Base-by-base conservation (phyloP, 179 eudicot species). In the Spinacia oleracea region DNA sequence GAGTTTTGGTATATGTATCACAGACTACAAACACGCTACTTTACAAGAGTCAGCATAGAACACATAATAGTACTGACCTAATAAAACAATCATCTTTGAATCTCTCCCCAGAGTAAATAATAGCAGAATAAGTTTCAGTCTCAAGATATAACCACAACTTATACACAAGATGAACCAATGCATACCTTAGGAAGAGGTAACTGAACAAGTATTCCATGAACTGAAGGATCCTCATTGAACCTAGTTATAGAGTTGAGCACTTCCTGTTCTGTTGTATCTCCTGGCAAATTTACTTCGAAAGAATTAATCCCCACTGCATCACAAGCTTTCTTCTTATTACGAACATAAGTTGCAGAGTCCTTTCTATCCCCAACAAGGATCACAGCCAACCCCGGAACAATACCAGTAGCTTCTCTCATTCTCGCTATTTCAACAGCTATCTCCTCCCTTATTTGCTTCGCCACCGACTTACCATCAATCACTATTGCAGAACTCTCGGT, bases 191-290 rank as follows among this genome's bases (percentile, higher is more conserved):
- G 99, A 63, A 93, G 88, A 74, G 96, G 99, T 74, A 96, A 85
- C 84, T 93, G 97, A 85, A 96, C 97, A 78, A 96, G 97, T 77
- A 93, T 96, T 65, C 98, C 97, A 79, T 96, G 91, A 79, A 90
- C 91, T 29, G 90, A 73, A 69, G 93, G 86, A 73, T 96, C 98
- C 78, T 83, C 96, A 79, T 93, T 96, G 84, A 93, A 96, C 84
- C 50, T 76, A 59, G 90, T 77, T 55, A 96, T 91, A 83, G 85
- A 78, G 77, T 84, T 75, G 15, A 96, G 92, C 73, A 93, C 97
- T 81, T 93, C 97, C 84, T 89, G 74, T 81, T 93, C 98, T 0
- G 94, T 84, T 1, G 88, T 87, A 75, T 77, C 79, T 81, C 89
- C 97, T 7, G 96, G 88, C 82, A 96, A 85, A 85, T 81, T 79